Percentiles rank a stretch among this genome's conserved stretches.
These are phyloP conservation scores for Tolypocladium amazonense DNA, from an alignment of 2,329 filamentous ascomycete genomes.

Conservation along the genomic window DNA sequence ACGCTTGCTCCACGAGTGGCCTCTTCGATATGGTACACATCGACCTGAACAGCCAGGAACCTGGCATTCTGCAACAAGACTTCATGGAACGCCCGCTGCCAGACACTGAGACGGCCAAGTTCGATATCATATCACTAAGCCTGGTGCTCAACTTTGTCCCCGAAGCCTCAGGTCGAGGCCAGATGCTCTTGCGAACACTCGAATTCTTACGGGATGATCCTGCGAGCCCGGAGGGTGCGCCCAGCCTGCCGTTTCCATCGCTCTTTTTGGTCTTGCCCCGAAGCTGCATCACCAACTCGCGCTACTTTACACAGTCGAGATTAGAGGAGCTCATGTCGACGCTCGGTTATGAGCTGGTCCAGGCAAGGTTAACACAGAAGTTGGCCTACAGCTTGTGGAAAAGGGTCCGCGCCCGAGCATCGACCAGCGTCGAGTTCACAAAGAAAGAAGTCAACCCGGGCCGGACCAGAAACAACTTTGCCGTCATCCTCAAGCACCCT, in stretches of 20 bases:
- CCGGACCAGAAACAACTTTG: slow-evolving; percentile 77
- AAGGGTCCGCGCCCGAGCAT: slow-evolving; percentile 20
- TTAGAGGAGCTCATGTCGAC: slow-evolving; percentile 64
- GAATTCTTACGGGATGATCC: slow-evolving; percentile 47
- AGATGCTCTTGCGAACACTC: slow-evolving; percentile 73
- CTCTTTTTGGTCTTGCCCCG: slow-evolving; percentile 86
- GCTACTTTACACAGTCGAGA: slow-evolving; percentile 68
- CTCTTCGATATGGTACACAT: slow-evolving; percentile 71
- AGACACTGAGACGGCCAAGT: slow-evolving; percentile 46
- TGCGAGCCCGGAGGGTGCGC: slow-evolving; percentile 6
- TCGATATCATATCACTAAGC: slow-evolving; percentile 86
- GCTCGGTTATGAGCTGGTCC: slow-evolving; percentile 58
- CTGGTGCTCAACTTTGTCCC: slow-evolving; percentile 93
- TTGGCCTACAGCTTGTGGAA: slow-evolving; percentile 86
- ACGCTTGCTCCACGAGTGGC: slow-evolving; percentile 67
- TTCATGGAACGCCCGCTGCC: slow-evolving; percentile 86
- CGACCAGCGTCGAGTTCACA: slow-evolving; percentile 11
- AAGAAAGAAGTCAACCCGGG: slow-evolving; percentile 75
- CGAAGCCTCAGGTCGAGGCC: slow-evolving; percentile 60
- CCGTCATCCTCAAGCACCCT: slow-evolving; percentile 49
- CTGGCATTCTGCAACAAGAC: slow-evolving; percentile 76
- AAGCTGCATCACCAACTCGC: slow-evolving; percentile 80
- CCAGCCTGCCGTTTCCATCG: slow-evolving; percentile 43
- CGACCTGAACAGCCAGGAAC: slow-evolving; percentile 78
- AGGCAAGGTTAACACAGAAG: slow-evolving; percentile 68